Base-by-base conservation (phyloP, 768 basidiomycete species). In the Naganishia vishniacii region DNA sequence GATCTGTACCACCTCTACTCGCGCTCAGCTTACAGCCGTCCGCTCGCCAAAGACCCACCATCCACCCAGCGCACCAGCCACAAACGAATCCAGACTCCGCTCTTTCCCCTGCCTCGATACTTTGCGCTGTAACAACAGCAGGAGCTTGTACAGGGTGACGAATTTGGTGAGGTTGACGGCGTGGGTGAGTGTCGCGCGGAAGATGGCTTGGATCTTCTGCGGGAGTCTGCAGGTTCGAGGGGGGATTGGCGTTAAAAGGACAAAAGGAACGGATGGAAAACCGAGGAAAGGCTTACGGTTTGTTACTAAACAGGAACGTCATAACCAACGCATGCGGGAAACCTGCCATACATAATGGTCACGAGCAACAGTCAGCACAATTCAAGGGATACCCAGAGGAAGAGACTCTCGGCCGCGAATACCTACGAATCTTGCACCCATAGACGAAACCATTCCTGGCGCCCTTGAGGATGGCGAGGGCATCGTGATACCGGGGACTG, bases 271-370 rank as follows among this genome's bases (percentile, higher is more conserved):
- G n/a, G 61, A 29, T 64, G 59, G 61, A n/a, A n/a, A 59, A 68
- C 59, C 16, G 48, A 59, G 45, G 42, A 60, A 66, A 4, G 4
- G 34, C 53, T 56, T 70, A 95, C 91, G 88, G 84, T 80, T 91
- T 91, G 49, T 87, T 83, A 32, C 91, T 91, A 72, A 97, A 98
- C 44, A 98, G 81, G 65, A 95, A 83, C 25, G 91, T 88, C 93
- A 97, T 97, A 53, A 98, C 87, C 29, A 98, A 80, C 0, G 94
- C 94, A 82, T 98, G 94, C 41, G 94, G 94, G 71, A 94, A 93
- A 45, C 91, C 74, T 77, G 11, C 15, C 15, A n/a, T n/a, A n/a
- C n/a, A n/a, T n/a, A 37, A 26, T 5, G 29, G 11, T 13, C 26
- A 26, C 29, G 23, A 60, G 4, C 3, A 8, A 45, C 7, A 18